Conservation (phyloP, 2,329 filamentous ascomycete species). For the Helotiales sp. region DNA sequence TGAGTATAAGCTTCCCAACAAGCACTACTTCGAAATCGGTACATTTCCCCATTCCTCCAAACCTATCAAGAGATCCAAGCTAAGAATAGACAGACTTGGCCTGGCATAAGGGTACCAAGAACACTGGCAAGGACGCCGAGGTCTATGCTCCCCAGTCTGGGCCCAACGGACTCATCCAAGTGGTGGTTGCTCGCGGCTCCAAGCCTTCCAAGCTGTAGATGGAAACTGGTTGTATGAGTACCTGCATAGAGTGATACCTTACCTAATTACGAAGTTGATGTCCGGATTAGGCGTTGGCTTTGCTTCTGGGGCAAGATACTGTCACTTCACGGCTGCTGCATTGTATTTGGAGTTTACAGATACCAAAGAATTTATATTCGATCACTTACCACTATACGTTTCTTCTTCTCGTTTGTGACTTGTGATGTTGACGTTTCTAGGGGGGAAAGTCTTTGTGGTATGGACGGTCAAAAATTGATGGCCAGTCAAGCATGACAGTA, state of each 20-base stretch:
- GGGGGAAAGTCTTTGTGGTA: background rate
- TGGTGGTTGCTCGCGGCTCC: conserved; percentile 71
- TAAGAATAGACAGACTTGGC: conserved; percentile 70
- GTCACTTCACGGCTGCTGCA: conserved; percentile 1
- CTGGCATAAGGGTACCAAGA: conserved; percentile 95
- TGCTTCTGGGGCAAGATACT: background rate
- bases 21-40: conserved; percentile 98
- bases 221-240: conserved; percentile 13
- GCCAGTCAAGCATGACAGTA: no score
- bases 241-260: background rate
- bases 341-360: conserved; percentile 27
- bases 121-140: conserved; percentile 93
- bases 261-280: background rate
- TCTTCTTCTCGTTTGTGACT: background rate
- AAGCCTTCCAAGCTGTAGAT: conserved; percentile 37
- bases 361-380: conserved; percentile 8
- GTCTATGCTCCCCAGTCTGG: conserved; percentile 92
- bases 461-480: no score
- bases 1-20: conserved; percentile 89
- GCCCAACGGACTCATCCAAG: conserved; percentile 95
- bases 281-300: conserved; percentile 19
- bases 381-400: background rate
- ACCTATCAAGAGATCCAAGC: conserved; percentile 12
- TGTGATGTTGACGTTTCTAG: background rate
- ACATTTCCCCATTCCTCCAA: conserved; percentile 46